phyloP scores from a whole-genome alignment of 2,329 filamentous ascomycete genomes.

The Penicillium sp. region DNA sequence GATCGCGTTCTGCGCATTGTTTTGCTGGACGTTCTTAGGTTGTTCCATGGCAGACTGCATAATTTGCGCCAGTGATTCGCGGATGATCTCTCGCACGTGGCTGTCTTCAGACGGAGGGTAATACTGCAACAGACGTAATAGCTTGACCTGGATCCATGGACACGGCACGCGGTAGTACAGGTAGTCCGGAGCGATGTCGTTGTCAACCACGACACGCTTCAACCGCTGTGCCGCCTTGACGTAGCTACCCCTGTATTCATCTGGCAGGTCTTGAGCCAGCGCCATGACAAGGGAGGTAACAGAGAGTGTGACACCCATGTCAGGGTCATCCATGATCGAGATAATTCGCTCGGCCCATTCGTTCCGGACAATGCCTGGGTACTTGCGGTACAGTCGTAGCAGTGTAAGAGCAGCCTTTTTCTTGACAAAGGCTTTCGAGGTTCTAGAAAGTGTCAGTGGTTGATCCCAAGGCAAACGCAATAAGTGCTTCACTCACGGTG shows the following conservation, averaged over 20 bases:
- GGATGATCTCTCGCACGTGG: slow-evolving; percentile 85
- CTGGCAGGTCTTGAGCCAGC: slow-evolving; percentile 87
- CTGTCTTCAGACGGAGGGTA: slow-evolving; percentile 97
- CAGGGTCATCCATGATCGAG: slow-evolving; percentile 95
- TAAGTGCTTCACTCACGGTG: slow-evolving; percentile 64
- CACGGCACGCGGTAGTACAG: slow-evolving; percentile 99
- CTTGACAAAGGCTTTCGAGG: slow-evolving; percentile 96
- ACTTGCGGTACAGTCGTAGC: slow-evolving; percentile 89
- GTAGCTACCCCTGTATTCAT: slow-evolving; percentile 91
- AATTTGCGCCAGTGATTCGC: slow-evolving; percentile 86
- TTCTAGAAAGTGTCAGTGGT: slow-evolving; percentile 43
- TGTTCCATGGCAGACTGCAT: slow-evolving; percentile 87
- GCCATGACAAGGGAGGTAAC: slow-evolving; percentile 96
- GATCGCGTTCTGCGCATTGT: slow-evolving; percentile 97
- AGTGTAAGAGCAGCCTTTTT: slow-evolving; percentile 97
- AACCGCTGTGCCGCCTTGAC: slow-evolving; percentile 86
- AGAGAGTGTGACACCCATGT: slow-evolving; percentile 90
- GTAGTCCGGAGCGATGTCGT: slow-evolving; percentile 86
- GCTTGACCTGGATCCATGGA: slow-evolving; percentile 96
- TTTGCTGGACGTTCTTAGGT: slow-evolving; percentile 98
- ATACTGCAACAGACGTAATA: slow-evolving; percentile 88
- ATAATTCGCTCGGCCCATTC: slow-evolving; percentile 98
- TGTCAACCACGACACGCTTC: slow-evolving; percentile 86
- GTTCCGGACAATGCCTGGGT: slow-evolving; percentile 87
- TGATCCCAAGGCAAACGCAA: slow-evolving; percentile 35